These are phyloP conservation scores for Antonospora locustae DNA, from an alignment of 371 early-diverging fungal genomes.

Conservation along the genomic window DNA sequence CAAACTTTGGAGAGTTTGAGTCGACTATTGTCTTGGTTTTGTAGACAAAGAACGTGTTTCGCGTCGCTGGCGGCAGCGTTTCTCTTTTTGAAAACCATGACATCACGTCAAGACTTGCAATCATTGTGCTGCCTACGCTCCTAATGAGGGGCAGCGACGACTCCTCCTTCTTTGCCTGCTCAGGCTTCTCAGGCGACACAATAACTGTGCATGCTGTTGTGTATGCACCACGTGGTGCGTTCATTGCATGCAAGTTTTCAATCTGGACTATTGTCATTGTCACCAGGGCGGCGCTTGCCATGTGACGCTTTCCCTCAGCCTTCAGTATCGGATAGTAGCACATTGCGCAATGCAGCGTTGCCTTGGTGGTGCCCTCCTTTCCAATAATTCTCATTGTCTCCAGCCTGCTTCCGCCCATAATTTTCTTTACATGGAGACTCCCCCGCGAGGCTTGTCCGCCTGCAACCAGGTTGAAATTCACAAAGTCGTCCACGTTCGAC, in stretches of 20 bases:
- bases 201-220: conserved; percentile 36
- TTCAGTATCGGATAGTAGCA: conserved; percentile 22
- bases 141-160: conserved; percentile 3
- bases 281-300: conserved; percentile 36
- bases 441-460: not conserved
- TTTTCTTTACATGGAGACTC: not conserved
- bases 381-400: not conserved
- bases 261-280: conserved; percentile 40
- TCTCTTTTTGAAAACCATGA: conserved; percentile 4
- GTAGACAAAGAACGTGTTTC: conserved; percentile 37
- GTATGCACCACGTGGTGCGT: conserved; percentile 22
- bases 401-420: not conserved
- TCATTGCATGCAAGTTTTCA: conserved; percentile 41
- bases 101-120: conserved; percentile 19
- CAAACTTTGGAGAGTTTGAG: conserved; percentile 43
- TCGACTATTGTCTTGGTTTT: conserved; percentile 45
- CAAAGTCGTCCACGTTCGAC: conserved; percentile 30
- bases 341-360: conserved; percentile 8
- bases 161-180: conserved; percentile 11
- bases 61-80: conserved; percentile 8
- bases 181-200: conserved; percentile 4
- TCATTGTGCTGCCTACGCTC: conserved; percentile 14
- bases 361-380: not conserved
- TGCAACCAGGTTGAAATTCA: not conserved
- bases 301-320: conserved; percentile 7